Conservation (phyloP, 345 rosid genomes). For the Rhizophora apiculata region DNA sequence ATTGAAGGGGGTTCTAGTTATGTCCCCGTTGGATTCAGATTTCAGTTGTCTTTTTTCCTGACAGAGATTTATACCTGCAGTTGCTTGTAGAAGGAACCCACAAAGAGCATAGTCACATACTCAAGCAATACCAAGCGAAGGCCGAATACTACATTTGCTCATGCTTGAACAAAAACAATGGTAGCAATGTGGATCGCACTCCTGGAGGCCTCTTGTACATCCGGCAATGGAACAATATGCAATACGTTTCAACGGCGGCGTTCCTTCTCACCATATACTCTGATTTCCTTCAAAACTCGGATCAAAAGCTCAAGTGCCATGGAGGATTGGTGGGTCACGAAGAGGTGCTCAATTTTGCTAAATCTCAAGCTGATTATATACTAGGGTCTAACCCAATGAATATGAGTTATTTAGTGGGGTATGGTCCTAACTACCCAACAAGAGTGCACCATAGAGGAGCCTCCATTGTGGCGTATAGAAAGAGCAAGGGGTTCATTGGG, state of each 20-base stretch:
- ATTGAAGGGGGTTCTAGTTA: not conserved
- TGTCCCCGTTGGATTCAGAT: not conserved
- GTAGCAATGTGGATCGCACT: conserved; percentile 53
- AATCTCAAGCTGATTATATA: conserved; percentile 85
- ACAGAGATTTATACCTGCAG: conserved; percentile 31
- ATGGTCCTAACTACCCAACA: conserved; percentile 64
- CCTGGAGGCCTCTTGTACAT: conserved; percentile 80
- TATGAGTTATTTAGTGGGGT: conserved; percentile 88
- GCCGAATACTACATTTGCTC: conserved; percentile 89
- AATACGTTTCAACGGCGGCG: conserved; percentile 77
- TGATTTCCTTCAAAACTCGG: conserved; percentile 42
- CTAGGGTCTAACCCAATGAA: conserved; percentile 84
- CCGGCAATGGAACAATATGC: conserved; percentile 99
- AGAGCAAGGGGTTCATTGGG: conserved; percentile 83
- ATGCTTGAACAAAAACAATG: conserved; percentile 66
- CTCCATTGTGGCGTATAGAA: conserved; percentile 72
- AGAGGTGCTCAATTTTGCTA: conserved; percentile 58
- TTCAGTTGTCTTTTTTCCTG: not conserved
- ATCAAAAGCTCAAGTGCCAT: conserved; percentile 46
- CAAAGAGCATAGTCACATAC: conserved; percentile 35
- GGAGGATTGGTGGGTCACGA: conserved; percentile 39
- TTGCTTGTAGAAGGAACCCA: conserved; percentile 54
- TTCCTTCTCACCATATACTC: conserved; percentile 83
- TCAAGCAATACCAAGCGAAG: conserved; percentile 61
- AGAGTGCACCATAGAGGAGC: conserved; percentile 96